Evolutionary conservation across 2,329 filamentous ascomycete species (phyloP), one percentile per base, ranked within the genome.

Genomic region (Microdochium bolleyi): DNA sequence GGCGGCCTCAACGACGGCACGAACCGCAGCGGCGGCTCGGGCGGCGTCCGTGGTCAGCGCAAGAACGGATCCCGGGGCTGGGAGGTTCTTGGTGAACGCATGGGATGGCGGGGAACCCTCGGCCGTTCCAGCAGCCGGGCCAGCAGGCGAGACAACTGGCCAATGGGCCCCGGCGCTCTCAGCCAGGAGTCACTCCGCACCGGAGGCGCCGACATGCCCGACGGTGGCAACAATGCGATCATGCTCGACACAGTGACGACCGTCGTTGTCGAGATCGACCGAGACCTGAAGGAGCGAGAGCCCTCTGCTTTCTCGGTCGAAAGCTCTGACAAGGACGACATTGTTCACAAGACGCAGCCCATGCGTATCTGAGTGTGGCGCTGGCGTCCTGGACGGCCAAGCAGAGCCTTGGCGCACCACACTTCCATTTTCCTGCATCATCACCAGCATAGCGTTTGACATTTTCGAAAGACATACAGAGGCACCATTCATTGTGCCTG

Each of bases 241-340:
- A 62, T 64, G 56, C 61, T 66, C 61, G 62, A 66, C 51, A 60
- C 61, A 1, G 61, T 66, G 22, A 66, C 63, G 16, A 61, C 55
- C 19, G 60, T 66, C 8, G 58, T 63, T 0, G 59, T 66, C 21
- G 63, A 66, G 48, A 46, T 46, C 19, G 41, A 46, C 9, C 21
- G 41, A 19, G 19, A 46, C 21, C 16, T 46, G 3, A 46, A 46
- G 19, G 41, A 46, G 41, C 16, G 41, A 13, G 41, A 46, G 21
- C 41, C 41, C n/a, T 46, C 41, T 22, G n/a, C 41, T 7, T 46
- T 46, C 13, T 46, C 41, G 16, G 16, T 19, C 19, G 41, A 46
- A 19, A 46, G 41, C 19, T 19, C 41, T 19, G 41, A 46, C 41
- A 46, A 46, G 41, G 41, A 46, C 41, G 41, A 46, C 9, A 46